Conservation (phyloP, 1,139 yeast genomes). For the Taphrina deformans region DNA sequence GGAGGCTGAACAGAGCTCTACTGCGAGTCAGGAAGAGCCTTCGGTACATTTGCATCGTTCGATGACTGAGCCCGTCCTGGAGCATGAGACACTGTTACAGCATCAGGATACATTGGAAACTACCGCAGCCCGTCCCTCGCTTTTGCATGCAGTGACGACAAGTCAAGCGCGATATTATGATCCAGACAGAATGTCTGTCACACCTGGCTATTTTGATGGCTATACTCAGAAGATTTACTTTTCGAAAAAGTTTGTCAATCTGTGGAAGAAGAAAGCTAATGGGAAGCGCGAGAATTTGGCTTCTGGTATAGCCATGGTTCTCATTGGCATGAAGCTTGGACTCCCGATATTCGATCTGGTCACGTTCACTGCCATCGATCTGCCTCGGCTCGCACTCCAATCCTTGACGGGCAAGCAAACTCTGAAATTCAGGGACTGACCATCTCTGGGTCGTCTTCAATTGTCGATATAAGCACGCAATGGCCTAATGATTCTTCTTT, state of each 20-base stretch:
- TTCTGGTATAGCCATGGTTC: constrained; percentile 20
- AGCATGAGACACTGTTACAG: neutral
- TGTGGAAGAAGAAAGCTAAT: constrained; percentile 21
- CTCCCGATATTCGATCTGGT: constrained; percentile 22
- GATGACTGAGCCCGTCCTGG: neutral
- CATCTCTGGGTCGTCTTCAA: too few relatives aligned
- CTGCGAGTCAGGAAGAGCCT: neutral
- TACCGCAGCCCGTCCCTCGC: neutral
- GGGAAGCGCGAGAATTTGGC: constrained; percentile 26
- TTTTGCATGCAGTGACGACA: neutral
- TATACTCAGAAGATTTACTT: constrained; percentile 28
- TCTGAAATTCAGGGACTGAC: neutral
- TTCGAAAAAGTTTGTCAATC: constrained; percentile 14
- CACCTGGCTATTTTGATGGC: constrained; percentile 13
- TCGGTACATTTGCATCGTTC: neutral
- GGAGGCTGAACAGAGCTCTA: neutral
- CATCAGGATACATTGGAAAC: neutral
- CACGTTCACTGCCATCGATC: constrained; percentile 15
- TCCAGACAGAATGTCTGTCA: constrained; percentile 13
- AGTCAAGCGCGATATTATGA: neutral
- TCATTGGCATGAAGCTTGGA: constrained; percentile 28
- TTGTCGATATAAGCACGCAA: neutral
- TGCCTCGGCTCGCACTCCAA: constrained; percentile 26
- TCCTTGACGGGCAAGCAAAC: constrained; percentile 24
- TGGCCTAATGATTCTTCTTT: neutral